phyloP scores from a whole-genome alignment of 129 eudicot species.

The Escallonia rubra region DNA sequence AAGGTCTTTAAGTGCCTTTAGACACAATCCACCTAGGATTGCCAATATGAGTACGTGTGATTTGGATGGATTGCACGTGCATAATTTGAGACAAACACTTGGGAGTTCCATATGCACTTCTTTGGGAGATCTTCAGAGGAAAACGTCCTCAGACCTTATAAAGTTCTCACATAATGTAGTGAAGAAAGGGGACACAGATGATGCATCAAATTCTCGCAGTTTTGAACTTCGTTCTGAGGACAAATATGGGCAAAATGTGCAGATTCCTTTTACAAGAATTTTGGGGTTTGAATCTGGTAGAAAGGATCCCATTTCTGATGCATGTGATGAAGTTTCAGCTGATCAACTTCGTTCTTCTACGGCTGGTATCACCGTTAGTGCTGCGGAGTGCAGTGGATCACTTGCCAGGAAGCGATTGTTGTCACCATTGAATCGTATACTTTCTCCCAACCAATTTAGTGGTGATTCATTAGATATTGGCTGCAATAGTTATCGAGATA shows the following conservation, averaged over 20 bases:
- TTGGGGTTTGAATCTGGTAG: slow-evolving; percentile 57
- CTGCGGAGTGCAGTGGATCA: slow-evolving; percentile 31
- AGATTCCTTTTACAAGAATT: slow-evolving; percentile 45
- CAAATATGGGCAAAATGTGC: slow-evolving; percentile 27
- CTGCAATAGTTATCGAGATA: slow-evolving; percentile 6
- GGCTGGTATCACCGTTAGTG: slow-evolving; percentile 15
- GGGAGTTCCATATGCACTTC: slow-evolving; percentile 22
- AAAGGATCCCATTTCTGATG: slow-evolving; percentile 20
- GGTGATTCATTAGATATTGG: slow-evolving; percentile 50
- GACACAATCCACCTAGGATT: slow-evolving; percentile 19
- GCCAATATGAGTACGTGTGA: slow-evolving; percentile 25
- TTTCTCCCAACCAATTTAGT: slow-evolving; percentile 27
- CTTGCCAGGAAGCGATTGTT: slow-evolving; percentile 56
- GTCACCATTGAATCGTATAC: slow-evolving; percentile 52
- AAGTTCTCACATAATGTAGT: slow-evolving; percentile 24
- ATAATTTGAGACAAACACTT: slow-evolving; percentile 16
- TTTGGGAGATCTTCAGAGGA: slow-evolving; percentile 25
- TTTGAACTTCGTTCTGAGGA: slow-evolving; percentile 20
- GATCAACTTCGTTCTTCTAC: slow-evolving; percentile 16
- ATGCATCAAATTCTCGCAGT: slow-evolving; percentile 18
- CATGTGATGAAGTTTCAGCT: slow-evolving; percentile 18
- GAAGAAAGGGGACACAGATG: slow-evolving; percentile 27
- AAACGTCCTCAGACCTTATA: slow-evolving; percentile 20
- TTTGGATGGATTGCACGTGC: slow-evolving; percentile 28
- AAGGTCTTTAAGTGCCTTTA: slow-evolving; percentile 27